Evolutionary conservation across 768 basidiomycete genomes (phyloP).

Genomic region (Leccinellum albellum): DNA sequence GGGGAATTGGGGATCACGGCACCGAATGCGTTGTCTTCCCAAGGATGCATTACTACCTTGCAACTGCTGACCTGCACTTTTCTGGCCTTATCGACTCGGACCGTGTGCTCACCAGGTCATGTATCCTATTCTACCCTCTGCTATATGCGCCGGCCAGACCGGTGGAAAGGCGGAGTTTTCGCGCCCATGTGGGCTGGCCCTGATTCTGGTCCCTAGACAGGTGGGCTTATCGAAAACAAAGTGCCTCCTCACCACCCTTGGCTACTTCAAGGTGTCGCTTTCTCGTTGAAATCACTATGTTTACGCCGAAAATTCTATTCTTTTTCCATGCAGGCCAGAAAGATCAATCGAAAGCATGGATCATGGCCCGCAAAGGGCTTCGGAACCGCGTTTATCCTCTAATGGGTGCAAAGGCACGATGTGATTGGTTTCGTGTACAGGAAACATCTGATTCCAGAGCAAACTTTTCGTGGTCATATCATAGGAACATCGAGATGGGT

Average conservation of each 20-base stretch:
- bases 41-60: not conserved
- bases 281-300: not conserved
- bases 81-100: not conserved
- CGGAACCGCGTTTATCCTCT: not conserved
- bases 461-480: not conserved
- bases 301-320: not conserved
- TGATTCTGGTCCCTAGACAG: not conserved
- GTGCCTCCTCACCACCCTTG: not conserved
- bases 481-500: not conserved
- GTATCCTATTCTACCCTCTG: not conserved
- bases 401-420: not conserved
- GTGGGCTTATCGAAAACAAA: not conserved
- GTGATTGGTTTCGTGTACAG: not conserved
- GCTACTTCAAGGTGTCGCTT: not conserved
- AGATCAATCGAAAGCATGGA: not conserved
- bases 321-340: not conserved
- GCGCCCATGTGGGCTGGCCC: slow-evolving; percentile 2
- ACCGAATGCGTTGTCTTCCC: not conserved
- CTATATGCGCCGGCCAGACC: not conserved
- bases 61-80: not conserved
- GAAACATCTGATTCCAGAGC: not conserved
- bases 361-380: not conserved
- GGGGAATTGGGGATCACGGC: not conserved
- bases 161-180: not conserved
- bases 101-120: not conserved